These are phyloP conservation scores for Candida andamanensis DNA, from an alignment of 805 yeast species.

Conservation along the genomic window DNA sequence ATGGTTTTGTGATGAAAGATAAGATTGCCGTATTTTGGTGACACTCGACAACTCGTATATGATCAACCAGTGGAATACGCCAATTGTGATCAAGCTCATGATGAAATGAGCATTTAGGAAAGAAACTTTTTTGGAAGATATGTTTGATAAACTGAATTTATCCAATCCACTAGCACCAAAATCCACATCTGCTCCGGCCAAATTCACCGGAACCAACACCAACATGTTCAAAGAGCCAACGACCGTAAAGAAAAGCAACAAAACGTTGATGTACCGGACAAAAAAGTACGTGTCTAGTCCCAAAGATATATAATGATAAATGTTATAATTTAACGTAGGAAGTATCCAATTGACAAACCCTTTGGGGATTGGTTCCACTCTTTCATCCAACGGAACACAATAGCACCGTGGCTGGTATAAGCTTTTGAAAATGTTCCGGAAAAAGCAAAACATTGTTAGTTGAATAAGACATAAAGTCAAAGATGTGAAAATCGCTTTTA, in stretches of 20 bases:
- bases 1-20: slow-evolving; percentile 26
- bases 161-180: slow-evolving; percentile 52
- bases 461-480: slow-evolving; percentile 51
- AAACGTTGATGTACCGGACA: slow-evolving; percentile 51
- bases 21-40: slow-evolving; percentile 44
- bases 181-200: slow-evolving; percentile 28
- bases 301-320: slow-evolving; percentile 40
- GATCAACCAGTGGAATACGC: slow-evolving; percentile 53
- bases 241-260: slow-evolving; percentile 46
- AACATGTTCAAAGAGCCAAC: slow-evolving; percentile 54
- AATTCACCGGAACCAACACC: slow-evolving; percentile 61
- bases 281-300: slow-evolving; percentile 79
- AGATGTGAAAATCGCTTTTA: slow-evolving; percentile 53
- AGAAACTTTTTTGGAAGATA: slow-evolving; percentile 47
- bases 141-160: slow-evolving; percentile 63
- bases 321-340: slow-evolving; percentile 35
- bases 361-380: slow-evolving; percentile 32
- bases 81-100: slow-evolving; percentile 49
- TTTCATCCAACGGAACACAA: slow-evolving; percentile 36
- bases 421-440: slow-evolving; percentile 26
- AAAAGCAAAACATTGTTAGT: slow-evolving; percentile 34
- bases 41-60: slow-evolving; percentile 51
- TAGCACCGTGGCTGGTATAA: slow-evolving; percentile 54
- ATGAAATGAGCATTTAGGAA: slow-evolving; percentile 60
- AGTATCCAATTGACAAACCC: slow-evolving; percentile 55